These are phyloP conservation scores for Coemansia aciculifera DNA, from an alignment of 192 early-diverging fungal genomes.

Conservation along the genomic window DNA sequence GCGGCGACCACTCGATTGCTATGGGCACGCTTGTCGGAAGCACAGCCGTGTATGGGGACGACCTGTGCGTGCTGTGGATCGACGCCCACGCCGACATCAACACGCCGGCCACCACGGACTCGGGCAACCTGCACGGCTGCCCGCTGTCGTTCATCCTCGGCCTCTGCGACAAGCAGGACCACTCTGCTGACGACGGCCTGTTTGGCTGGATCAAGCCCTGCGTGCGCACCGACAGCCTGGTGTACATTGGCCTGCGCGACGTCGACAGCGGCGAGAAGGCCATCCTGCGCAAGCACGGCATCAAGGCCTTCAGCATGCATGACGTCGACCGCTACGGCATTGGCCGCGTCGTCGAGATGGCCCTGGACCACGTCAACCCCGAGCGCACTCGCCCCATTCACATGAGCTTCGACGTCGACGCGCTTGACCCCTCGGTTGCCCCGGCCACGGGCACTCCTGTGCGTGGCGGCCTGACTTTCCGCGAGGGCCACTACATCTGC, in stretches of 20 bases:
- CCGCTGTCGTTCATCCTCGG: constrained; percentile 89
- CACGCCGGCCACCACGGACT: constrained; percentile 81
- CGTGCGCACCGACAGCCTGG: constrained; percentile 73
- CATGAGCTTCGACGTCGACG: constrained; percentile 94
- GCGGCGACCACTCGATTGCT: constrained; percentile 94
- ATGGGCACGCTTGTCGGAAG: constrained; percentile 87
- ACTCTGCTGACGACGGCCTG: constrained; percentile 17
- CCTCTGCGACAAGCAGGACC: constrained; percentile 58
- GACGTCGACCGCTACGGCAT: constrained; percentile 95
- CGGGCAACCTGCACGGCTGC: constrained; percentile 96
- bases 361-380: constrained; percentile 83
- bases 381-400: constrained; percentile 76
- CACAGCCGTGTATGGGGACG: constrained; percentile 69
- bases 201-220: constrained; percentile 83
- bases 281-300: constrained; percentile 75
- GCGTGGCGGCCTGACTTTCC: constrained; percentile 89
- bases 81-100: constrained; percentile 97
- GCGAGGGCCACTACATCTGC: constrained; percentile 97
- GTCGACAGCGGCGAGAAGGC: constrained; percentile 87
- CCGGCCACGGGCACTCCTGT: constrained; percentile 96
- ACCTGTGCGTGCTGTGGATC: constrained; percentile 90
- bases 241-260: constrained; percentile 96
- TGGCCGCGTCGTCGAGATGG: constrained; percentile 88
- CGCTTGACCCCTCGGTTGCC: constrained; percentile 89
- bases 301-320: constrained; percentile 96